Percentiles rank a stretch among this genome's conserved stretches.
These are phyloP conservation scores for Capniomyces stellatus DNA, from an alignment of 371 early-diverging fungal species.

Conservation along the genomic window DNA sequence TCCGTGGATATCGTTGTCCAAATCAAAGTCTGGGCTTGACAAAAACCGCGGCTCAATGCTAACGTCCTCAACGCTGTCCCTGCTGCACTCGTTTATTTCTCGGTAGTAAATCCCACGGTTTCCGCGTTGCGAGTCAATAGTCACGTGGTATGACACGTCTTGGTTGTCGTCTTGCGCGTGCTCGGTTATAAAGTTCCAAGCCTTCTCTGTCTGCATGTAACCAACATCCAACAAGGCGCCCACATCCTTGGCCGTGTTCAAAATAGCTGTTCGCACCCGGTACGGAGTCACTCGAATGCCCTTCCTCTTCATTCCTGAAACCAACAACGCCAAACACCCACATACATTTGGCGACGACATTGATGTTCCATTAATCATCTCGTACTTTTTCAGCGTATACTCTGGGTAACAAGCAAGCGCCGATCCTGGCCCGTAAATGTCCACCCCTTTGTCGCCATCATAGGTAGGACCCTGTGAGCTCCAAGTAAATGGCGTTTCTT, in stretches of 20 bases:
- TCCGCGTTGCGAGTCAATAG: constrained; percentile 13
- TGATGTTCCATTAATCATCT: constrained; percentile 82
- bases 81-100: constrained; percentile 49
- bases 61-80: constrained; percentile 35
- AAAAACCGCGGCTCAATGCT: constrained; percentile 57
- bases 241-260: constrained; percentile 48
- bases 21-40: constrained; percentile 36
- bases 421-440: constrained; percentile 80
- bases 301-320: constrained; percentile 60
- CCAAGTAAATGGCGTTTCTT: constrained; percentile 75
- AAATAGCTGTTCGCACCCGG: constrained; percentile 58
- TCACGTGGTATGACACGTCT: constrained; percentile 46
- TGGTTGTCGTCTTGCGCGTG: constrained; percentile 32
- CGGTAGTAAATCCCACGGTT: constrained; percentile 79
- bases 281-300: constrained; percentile 55
- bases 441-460: constrained; percentile 71
- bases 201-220: constrained; percentile 71
- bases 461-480: constrained; percentile 70
- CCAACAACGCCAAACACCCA: constrained; percentile 63
- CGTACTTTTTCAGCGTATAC: constrained; percentile 51
- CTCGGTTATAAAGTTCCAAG: constrained; percentile 56
- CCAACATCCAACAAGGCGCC: constrained; percentile 64
- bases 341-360: constrained; percentile 87
- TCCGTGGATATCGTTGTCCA: constrained; percentile 33
- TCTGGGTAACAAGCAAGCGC: constrained; percentile 86